phyloP scores from a whole-genome alignment of 2,329 filamentous ascomycete species.

The Colletotrichum brevisporum region DNA sequence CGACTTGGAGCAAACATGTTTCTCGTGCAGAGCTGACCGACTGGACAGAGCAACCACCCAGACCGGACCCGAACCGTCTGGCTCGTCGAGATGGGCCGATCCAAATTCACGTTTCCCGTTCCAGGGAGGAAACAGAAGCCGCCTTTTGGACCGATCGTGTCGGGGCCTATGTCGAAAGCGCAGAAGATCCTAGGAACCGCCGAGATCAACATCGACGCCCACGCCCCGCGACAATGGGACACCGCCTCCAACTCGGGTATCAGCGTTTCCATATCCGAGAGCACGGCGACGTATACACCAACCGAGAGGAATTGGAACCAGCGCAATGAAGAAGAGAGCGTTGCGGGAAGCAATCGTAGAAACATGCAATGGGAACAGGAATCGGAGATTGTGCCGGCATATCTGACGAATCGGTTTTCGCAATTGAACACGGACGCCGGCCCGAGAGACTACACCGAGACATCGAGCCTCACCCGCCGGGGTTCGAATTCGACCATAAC shows the following conservation, averaged over 20 bases:
- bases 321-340: slow-evolving; percentile 26
- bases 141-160: slow-evolving; percentile 45
- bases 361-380: slow-evolving; percentile 60
- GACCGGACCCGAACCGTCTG: background rate
- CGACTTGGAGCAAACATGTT: slow-evolving; percentile 8
- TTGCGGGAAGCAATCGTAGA: slow-evolving; percentile 43
- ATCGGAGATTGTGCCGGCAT: slow-evolving; percentile 60
- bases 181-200: slow-evolving; percentile 65
- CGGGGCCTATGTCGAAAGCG: slow-evolving; percentile 63
- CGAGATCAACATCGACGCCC: slow-evolving; percentile 59
- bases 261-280: slow-evolving; percentile 61
- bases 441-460: slow-evolving; percentile 51
- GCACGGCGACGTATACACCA: slow-evolving; percentile 49
- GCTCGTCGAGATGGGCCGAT: slow-evolving; percentile 53
- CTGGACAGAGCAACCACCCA: slow-evolving; percentile 17
- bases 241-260: slow-evolving; percentile 58
- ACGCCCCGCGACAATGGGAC: slow-evolving; percentile 59
- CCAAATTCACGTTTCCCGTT: slow-evolving; percentile 64
- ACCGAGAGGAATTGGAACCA: slow-evolving; percentile 41
- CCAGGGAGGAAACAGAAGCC: slow-evolving; percentile 62
- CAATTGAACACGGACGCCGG: slow-evolving; percentile 32
- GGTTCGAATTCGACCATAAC: slow-evolving; percentile 69
- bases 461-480: slow-evolving; percentile 61
- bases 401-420: slow-evolving; percentile 41
- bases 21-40: slow-evolving; percentile 22